Conservation (phyloP, 768 basidiomycete genomes). For the Trametes cubensis region DNA sequence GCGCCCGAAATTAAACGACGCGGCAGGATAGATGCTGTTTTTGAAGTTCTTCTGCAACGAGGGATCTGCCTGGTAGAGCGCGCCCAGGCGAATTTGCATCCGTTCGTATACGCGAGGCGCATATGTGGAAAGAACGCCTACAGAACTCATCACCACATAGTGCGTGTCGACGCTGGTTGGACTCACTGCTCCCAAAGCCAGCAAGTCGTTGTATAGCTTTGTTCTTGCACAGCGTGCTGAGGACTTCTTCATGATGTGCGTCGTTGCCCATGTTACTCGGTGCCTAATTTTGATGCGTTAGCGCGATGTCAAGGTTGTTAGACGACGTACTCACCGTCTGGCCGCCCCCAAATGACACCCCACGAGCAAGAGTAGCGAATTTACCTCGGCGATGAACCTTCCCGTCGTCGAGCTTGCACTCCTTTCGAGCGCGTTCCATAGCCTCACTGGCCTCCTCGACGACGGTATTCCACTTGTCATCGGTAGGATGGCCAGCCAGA, state of each 20-base stretch:
- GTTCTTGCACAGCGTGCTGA: not conserved
- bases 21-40: constrained; percentile 32
- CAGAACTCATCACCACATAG: not conserved
- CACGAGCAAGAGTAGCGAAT: constrained; percentile 26
- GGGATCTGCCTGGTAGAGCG: not conserved
- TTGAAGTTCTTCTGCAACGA: constrained; percentile 25
- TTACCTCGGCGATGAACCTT: constrained; percentile 22
- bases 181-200: not conserved
- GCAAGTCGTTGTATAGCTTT: not conserved
- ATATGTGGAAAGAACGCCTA: not conserved
- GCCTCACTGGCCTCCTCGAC: not conserved
- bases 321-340: constrained; percentile 21
- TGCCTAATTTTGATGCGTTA: not conserved
- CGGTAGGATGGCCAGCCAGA: no score
- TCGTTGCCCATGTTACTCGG: not conserved
- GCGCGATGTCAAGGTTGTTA: no score
- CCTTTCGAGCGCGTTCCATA: not conserved
- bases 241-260: not conserved
- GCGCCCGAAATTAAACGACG: constrained; percentile 37
- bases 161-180: not conserved
- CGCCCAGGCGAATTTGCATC: no score
- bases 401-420: not conserved
- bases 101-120: not conserved
- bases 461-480: no score
- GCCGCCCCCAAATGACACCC: constrained; percentile 37